Conservation (phyloP, 2,329 filamentous ascomycete species). For the Trichoderma oligosporum region DNA sequence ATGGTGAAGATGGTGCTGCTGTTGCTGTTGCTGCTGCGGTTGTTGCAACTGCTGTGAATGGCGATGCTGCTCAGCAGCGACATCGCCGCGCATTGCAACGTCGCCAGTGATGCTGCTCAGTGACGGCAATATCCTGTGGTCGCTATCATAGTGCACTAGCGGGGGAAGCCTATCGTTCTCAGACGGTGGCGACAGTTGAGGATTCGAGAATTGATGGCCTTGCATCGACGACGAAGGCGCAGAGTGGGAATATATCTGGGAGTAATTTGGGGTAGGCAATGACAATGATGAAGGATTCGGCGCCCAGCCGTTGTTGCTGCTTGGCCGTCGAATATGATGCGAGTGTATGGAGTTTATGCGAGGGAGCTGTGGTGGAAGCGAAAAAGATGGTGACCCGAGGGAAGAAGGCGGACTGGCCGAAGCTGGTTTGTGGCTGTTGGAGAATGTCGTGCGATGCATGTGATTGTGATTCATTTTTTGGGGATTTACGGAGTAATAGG, state of each 20-base stretch:
- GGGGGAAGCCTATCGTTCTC: constrained; percentile 21
- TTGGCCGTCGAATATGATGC: background rate
- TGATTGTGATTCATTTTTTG: constrained; percentile 25
- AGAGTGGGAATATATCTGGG: background rate
- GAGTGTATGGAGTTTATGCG: background rate
- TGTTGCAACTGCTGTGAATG: background rate
- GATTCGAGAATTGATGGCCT: constrained; percentile 4
- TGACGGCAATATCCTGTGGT: constrained; percentile 34
- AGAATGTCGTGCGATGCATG: constrained; percentile 23
- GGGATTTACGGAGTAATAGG: background rate
- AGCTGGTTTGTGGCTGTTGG: constrained; percentile 13
- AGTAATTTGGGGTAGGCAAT: constrained; percentile 12
- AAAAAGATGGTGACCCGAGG: constrained; percentile 7
- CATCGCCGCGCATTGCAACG: constrained; percentile 25
- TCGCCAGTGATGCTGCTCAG: constrained; percentile 36
- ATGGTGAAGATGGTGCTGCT: background rate
- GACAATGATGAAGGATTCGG: background rate
- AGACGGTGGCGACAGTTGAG: constrained; percentile 20
- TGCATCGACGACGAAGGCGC: constrained; percentile 15
- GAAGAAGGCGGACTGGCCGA: constrained; percentile 4
- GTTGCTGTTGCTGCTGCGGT: background rate
- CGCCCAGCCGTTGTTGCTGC: background rate
- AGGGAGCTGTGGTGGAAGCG: background rate
- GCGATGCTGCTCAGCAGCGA: constrained; percentile 18
- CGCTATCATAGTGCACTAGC: constrained; percentile 29